Conservation (phyloP, 2,329 filamentous ascomycete species). For the Pyrenochaeta sp. region DNA sequence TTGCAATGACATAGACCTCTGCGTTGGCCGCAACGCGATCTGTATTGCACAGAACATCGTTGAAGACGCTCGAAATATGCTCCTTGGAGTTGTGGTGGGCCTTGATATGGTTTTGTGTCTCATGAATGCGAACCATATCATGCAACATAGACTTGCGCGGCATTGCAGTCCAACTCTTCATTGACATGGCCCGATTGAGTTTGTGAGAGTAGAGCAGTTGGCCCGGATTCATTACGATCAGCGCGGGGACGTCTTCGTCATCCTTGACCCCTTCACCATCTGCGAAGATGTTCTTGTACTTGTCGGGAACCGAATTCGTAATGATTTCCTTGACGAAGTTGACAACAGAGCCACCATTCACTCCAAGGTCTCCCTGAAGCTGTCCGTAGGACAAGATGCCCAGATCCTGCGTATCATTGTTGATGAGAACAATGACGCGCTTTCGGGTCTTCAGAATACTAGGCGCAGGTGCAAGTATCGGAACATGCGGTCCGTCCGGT, state of each 20-base stretch:
- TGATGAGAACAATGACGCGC: constrained; percentile 76
- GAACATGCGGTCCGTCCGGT: constrained; percentile 64
- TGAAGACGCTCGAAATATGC: constrained; percentile 74
- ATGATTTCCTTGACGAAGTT: constrained; percentile 63
- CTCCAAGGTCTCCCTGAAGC: constrained; percentile 67
- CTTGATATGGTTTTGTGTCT: constrained; percentile 66
- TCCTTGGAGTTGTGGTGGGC: constrained; percentile 64
- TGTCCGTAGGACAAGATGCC: constrained; percentile 77
- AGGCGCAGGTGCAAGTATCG: constrained; percentile 68
- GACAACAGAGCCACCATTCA: constrained; percentile 74
- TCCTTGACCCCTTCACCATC: constrained; percentile 29
- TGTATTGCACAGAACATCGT: constrained; percentile 62
- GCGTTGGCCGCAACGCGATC: constrained; percentile 57
- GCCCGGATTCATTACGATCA: constrained; percentile 80
- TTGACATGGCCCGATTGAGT: constrained; percentile 66
- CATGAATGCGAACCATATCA: constrained; percentile 59
- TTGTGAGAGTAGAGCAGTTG: constrained; percentile 79
- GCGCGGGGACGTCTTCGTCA: constrained; percentile 54
- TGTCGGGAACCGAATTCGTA: constrained; percentile 29
- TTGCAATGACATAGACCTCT: constrained; percentile 72
- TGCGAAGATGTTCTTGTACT: constrained; percentile 18
- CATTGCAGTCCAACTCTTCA: constrained; percentile 63
- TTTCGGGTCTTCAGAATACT: constrained; percentile 62
- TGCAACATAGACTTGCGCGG: constrained; percentile 69
- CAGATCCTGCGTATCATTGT: constrained; percentile 79